Base-by-base conservation (phyloP, 352 stramenopile species). In the Globisporangium alternatum region DNA sequence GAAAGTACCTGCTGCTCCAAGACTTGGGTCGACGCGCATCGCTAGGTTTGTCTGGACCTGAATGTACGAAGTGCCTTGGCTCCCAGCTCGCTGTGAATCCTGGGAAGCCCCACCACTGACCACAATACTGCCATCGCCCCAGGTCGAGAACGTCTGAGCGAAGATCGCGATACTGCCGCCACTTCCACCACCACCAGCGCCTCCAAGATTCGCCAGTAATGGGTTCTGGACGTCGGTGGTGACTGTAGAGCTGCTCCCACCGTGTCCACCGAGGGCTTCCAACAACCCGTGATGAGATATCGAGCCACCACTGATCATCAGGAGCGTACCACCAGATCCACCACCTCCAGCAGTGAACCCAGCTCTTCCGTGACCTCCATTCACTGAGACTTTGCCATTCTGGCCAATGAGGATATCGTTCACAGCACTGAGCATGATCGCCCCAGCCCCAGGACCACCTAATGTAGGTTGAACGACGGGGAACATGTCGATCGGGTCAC, bases 401-500 rank as follows among this genome's bases (percentile, higher is more conserved):
- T 69, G 67, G 0, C 92, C 94, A 7, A 99, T 76, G 5, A 95
- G 69, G 19, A 99, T 88, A 65, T 99, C 97, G 69, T 98, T 99
- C 6, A 97, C 65, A 2, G 96, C 95, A 5, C 90, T 81, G 7
- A 99, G 71, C 39, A 88, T 67, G n/a, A 91, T 78, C 2, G 69
- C 74, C n/a, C 86, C 97, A 21, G 94, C 95, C 21, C 96, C 97
- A 63, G 81, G 88, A 17, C 97, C 97, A 17, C 95, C 97, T n/a
- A 93, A 68, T 0, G 81, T 92, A 2, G 81, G 76, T 12, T 92
- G 76, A 0, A 86, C 70, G 1, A 86, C 67, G 48, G 81, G 82
- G 19, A 88, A 88, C 8, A 90, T 52, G 58, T 90, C 83, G 61
- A 97, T 91, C 9, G 93, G 93, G 49, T 93, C 75, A 28, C 76